A percentile compares a stretch with the other conserved stretches of the same genome.
Evolutionary conservation across 2,329 filamentous ascomycete genomes (phyloP).

Genomic region (Claviceps arundinis): DNA sequence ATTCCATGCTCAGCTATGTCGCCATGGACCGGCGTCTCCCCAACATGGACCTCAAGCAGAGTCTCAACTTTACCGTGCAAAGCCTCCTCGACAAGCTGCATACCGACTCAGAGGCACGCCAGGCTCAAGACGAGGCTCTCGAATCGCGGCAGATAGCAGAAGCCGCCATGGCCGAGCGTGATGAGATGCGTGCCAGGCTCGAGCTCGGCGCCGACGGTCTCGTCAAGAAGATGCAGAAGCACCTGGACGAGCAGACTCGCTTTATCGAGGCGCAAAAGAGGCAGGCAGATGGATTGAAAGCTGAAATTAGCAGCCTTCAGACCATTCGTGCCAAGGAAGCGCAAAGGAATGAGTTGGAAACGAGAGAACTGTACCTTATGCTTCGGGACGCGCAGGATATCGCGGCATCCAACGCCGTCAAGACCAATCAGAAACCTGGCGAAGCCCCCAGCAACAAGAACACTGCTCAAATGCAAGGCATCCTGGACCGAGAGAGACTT

Average conservation of each 20-base stretch:
- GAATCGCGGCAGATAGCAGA: conserved; percentile 89
- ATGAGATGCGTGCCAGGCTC: conserved; percentile 81
- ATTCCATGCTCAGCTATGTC: conserved; percentile 98
- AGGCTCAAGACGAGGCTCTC: conserved; percentile 80
- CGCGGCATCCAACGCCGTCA: conserved; percentile 68
- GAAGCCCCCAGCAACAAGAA: conserved; percentile 48
- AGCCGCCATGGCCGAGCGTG: conserved; percentile 87
- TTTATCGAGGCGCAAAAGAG: conserved; percentile 82
- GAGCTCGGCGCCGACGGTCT: conserved; percentile 88
- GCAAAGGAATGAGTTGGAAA: conserved; percentile 91
- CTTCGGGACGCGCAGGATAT: conserved; percentile 94
- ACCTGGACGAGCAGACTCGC: conserved; percentile 81
- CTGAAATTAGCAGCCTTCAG: conserved; percentile 77
- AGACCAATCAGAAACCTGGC: conserved; percentile 30
- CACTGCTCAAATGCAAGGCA: conserved; percentile 72
- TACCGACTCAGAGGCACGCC: conserved; percentile 87
- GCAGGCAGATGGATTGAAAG: conserved; percentile 77
- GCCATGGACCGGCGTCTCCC: conserved; percentile 93
- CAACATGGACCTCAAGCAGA: conserved; percentile 96
- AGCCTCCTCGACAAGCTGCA: conserved; percentile 89
- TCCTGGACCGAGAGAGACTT: conserved; percentile 79
- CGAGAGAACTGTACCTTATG: conserved; percentile 94
- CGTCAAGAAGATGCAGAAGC: conserved; percentile 82
- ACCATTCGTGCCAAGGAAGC: conserved; percentile 78
- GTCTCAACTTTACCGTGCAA: conserved; percentile 93